phyloP scores from a whole-genome alignment of 106 monocot genomes.

The Platanthera zijinensis region DNA sequence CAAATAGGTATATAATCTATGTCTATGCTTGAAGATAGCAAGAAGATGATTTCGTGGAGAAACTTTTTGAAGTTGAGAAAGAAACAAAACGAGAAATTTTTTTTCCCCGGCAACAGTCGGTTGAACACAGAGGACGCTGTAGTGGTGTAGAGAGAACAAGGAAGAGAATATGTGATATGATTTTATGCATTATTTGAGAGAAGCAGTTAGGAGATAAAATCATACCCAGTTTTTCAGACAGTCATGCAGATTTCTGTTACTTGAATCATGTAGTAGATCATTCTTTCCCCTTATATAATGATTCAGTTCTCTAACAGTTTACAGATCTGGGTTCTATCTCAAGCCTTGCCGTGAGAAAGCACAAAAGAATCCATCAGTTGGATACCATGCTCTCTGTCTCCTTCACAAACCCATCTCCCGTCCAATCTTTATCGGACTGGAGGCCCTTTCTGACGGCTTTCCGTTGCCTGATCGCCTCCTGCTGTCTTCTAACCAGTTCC shows the following conservation, averaged over 20 bases:
- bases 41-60: too few relatives aligned
- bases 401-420: constrained; percentile 95
- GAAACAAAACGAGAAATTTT: too few relatives aligned
- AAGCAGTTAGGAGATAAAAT: neutral
- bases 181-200: neutral
- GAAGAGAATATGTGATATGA: too few relatives aligned
- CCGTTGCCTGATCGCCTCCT: constrained; percentile 77
- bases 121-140: too few relatives aligned
- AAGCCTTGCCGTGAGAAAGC: neutral
- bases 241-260: neutral
- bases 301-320: too few relatives aligned
- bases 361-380: constrained; percentile 36
- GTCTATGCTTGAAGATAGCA: too few relatives aligned
- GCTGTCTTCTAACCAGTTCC: constrained; percentile 74
- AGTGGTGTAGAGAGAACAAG: too few relatives aligned
- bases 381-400: constrained; percentile 99
- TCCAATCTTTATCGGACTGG: constrained; percentile 97
- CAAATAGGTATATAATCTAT: too few relatives aligned
- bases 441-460: constrained; percentile 70
- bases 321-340: too few relatives aligned
- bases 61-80: too few relatives aligned
- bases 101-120: too few relatives aligned
- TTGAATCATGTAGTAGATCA: neutral
- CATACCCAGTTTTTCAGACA: neutral
- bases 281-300: too few relatives aligned